Evolutionary conservation across 2,329 filamentous ascomycete species (phyloP).

Genomic region (Blastomyces parvus): DNA sequence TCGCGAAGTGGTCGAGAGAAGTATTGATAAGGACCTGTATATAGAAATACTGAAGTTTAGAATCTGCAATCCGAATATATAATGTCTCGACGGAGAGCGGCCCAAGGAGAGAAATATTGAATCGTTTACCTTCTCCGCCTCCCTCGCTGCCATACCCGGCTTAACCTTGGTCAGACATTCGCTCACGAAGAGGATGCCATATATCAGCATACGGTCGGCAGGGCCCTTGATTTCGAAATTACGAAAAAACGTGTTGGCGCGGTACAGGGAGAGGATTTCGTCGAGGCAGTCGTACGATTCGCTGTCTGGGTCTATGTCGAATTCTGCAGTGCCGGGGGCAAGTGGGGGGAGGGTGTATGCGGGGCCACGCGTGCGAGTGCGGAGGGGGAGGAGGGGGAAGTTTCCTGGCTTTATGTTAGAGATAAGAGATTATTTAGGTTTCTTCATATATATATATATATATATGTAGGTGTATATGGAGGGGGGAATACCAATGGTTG

Average conservation of each 20-base stretch:
- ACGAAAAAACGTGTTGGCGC: slow-evolving; percentile 96
- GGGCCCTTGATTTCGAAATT: slow-evolving; percentile 99
- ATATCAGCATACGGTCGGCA: slow-evolving; percentile 87
- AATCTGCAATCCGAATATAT: not conserved
- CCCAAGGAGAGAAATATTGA: no score
- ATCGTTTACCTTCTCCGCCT: slow-evolving; percentile 51
- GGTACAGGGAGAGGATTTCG: slow-evolving; percentile 85
- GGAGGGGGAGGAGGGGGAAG: slow-evolving; percentile 87
- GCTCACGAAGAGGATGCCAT: slow-evolving; percentile 90
- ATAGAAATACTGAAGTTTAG: slow-evolving; percentile 34
- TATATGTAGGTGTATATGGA: not conserved
- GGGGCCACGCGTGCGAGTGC: slow-evolving; percentile 90
- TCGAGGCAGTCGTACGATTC: slow-evolving; percentile 95
- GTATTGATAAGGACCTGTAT: slow-evolving; percentile 75
- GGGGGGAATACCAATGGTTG: slow-evolving; percentile 48
- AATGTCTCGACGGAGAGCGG: no score
- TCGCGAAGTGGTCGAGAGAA: slow-evolving; percentile 89
- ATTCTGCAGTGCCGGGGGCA: slow-evolving; percentile 44
- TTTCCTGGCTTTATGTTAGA: slow-evolving; percentile 50
- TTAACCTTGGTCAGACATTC: slow-evolving; percentile 85
- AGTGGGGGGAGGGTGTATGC: slow-evolving; percentile 71
- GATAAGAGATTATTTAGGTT: not conserved
- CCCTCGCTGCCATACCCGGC: slow-evolving; percentile 56
- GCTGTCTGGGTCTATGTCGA: slow-evolving; percentile 63
- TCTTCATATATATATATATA: slow-evolving; percentile 1